Evolutionary conservation across 345 rosid genomes (phyloP).

Genomic region (Punica granatum): DNA sequence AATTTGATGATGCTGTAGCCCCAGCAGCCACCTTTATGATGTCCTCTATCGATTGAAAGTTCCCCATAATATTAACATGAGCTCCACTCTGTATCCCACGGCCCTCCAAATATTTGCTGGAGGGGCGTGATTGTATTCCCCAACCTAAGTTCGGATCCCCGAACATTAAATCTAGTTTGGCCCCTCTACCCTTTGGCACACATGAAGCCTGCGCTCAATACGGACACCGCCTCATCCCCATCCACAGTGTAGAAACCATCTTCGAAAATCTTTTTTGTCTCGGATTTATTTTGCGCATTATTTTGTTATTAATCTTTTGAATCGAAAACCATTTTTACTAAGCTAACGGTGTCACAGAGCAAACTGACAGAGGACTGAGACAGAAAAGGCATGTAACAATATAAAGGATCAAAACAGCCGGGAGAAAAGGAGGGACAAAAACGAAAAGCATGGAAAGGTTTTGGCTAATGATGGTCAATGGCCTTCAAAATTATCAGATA

Average conservation of each 20-base stretch:
- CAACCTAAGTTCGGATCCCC: slow-evolving; percentile 52
- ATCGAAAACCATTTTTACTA: no score
- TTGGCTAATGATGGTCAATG: no score
- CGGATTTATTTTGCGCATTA: no score
- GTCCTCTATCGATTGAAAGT: slow-evolving; percentile 85
- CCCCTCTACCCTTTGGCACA: slow-evolving; percentile 96
- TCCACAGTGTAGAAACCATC: slow-evolving; percentile 81
- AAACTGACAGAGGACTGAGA: no score
- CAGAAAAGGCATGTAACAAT: no score
- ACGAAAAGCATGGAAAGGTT: no score
- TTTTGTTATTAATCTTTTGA: no score
- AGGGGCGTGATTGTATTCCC: slow-evolving; percentile 84
- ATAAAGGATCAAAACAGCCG: no score
- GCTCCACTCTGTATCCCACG: slow-evolving; percentile 87
- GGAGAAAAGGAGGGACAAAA: no score
- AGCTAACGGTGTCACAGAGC: no score
- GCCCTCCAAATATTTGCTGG: slow-evolving; percentile 85
- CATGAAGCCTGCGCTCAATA: slow-evolving; percentile 85
- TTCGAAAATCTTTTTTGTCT: no score
- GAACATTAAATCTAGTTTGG: slow-evolving; percentile 83
- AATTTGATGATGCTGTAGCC: slow-evolving; percentile 24
- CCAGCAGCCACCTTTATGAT: slow-evolving; percentile 80
- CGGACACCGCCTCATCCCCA: slow-evolving; percentile 93
- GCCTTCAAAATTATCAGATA: no score
- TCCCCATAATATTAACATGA: slow-evolving; percentile 96